Base-by-base conservation (phyloP, 805 yeast genomes). In the Hanseniaspora valbyensis region DNA sequence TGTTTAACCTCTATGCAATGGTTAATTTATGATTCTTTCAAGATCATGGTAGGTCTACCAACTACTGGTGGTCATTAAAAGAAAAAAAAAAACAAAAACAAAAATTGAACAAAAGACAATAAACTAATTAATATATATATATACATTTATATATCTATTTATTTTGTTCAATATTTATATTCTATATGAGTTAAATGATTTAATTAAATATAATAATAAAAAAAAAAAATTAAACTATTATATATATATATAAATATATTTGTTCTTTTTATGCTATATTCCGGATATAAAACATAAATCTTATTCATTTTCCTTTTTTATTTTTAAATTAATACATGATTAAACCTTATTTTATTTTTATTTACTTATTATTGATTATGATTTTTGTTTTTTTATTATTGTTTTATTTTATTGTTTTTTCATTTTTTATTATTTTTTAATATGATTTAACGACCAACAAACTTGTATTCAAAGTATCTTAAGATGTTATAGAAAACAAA, bases 1-100 rank as follows among this genome's bases (percentile, higher is more conserved):
- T 90, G 97, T 8, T 75, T 90, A 66, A 92, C 97, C 25, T 96
- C 96, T 55, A 77, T 83, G 75, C 98, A 90, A 72, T 90, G 97
- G 97, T 76, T 90, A 63, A 76, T 92, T 55, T 90, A 90, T 70
- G 98, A 92, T 67, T 83, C 95, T 8, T 90, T 90, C 75, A 90
- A 90, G 71, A 94, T 88, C n/a, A 77, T 78, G 59, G 78, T 87
- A 53, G 98, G 98, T 6, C 76, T 90, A 59, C 97, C 97, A 61
- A 89, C 97, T 34, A 83, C 95, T 25, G 97, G 97, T 58, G 74
- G 71, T 32, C 50, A 44, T 34, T 44, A 33, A 38, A n/a, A n/a
- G n/a, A n/a, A n/a, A n/a, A n/a, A 24, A 16, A 9, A 7, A 14
- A 39, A 39, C 8, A 25, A 2, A 24, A 38, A 38, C 32, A 24